Conservation (phyloP, 2,329 filamentous ascomycete species). For the Xylariaceae sp. region DNA sequence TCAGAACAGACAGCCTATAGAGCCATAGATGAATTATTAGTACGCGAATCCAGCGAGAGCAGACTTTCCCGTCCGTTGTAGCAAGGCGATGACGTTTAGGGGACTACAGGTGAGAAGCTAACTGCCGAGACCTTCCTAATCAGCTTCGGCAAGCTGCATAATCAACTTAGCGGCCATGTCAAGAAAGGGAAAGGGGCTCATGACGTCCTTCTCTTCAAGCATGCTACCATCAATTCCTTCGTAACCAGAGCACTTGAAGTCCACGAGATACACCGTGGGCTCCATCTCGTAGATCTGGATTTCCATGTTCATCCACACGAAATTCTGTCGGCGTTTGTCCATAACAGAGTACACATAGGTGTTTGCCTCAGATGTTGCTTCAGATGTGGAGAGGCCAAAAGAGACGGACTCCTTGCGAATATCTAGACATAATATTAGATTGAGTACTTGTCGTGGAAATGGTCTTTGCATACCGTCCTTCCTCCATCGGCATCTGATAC, state of each 20-base stretch:
- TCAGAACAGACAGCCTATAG: neutral
- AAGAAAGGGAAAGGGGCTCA: constrained; percentile 90
- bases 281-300: constrained; percentile 97
- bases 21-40: constrained; percentile 1
- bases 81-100: neutral
- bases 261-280: constrained; percentile 85
- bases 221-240: constrained; percentile 70
- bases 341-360: constrained; percentile 38
- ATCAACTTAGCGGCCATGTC: constrained; percentile 90
- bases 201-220: constrained; percentile 88
- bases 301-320: constrained; percentile 88
- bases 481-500: constrained; percentile 83
- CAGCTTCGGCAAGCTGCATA: constrained; percentile 82
- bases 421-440: constrained; percentile 37
- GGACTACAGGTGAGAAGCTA: neutral
- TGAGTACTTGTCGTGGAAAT: neutral
- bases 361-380: constrained; percentile 38
- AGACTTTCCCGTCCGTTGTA: neutral
- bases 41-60: neutral
- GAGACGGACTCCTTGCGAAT: constrained; percentile 34
- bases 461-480: constrained; percentile 66
- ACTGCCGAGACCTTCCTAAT: constrained; percentile 36
- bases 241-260: constrained; percentile 98
- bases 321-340: constrained; percentile 50
- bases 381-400: constrained; percentile 26